Base-by-base conservation (phyloP, 2,329 filamentous ascomycete species). In the Diaporthe vexans region DNA sequence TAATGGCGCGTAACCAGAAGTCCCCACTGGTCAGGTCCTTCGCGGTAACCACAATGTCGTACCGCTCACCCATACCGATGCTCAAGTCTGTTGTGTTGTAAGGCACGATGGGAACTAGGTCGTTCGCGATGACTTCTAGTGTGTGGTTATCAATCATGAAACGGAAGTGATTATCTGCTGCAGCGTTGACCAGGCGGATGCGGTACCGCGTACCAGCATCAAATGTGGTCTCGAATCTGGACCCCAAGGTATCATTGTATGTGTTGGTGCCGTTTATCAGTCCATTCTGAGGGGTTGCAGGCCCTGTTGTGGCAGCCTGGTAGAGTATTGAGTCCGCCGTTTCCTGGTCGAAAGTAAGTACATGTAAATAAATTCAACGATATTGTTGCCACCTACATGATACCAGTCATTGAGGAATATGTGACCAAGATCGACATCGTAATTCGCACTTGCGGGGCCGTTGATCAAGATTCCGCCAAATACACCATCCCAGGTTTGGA, bases 341-440 rank as follows among this genome's bases (percentile, higher is more conserved):
- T 13, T 76, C 75, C 73, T 89, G 87, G 75, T 86, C 85, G 11
- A 59, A 1, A 8, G 8, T 58, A 40, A 26, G 33, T 40, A 26
- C 37, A 29, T 29, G 29, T 29, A 2, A 9, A 59, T 33, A 15
- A 40, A 40, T 2, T n/a, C 9, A 19, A 9, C 9, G n/a, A 10
- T 5, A 11, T 5, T 33, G 9, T 40, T 15, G 6, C 2, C 11
- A 59, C 57, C 10, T 17, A 59, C 57, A 40, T 59, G 57, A 13
- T 59, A 59, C 89, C 89, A 92, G 77, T 92, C 91, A 15, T 85
- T 88, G 3, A 92, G 79, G 21, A 90, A 85, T 0, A 92, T 77
- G 17, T 86, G 81, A 1, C 92, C 91, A 0, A 92, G 83, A 77
- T 94, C 92, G 65, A 88, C 85, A 73, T 94, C 91, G 76, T 92